These are phyloP conservation scores for Boletus edulis DNA, from an alignment of 768 basidiomycete genomes.

Conservation along the genomic window DNA sequence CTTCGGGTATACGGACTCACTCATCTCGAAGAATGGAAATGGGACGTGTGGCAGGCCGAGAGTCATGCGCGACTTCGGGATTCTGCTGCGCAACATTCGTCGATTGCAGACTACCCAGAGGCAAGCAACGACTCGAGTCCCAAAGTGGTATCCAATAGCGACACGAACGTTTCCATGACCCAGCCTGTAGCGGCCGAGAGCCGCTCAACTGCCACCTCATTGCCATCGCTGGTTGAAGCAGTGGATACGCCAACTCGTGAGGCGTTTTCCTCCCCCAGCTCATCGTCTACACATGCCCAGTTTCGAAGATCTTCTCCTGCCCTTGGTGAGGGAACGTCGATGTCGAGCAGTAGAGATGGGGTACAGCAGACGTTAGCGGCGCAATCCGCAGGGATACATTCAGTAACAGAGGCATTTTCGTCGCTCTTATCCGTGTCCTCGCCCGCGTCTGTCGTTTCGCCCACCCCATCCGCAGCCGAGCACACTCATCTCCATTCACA, in stretches of 20 bases:
- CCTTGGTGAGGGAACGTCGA: not conserved
- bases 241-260: not conserved
- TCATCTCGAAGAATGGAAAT: slow-evolving; percentile 94
- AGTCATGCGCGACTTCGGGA: slow-evolving; percentile 49
- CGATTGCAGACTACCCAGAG: slow-evolving; percentile 23
- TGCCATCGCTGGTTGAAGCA: not conserved
- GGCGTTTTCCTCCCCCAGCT: not conserved
- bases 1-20: slow-evolving; percentile 94
- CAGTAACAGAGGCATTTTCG: slow-evolving; percentile 25
- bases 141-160: not conserved
- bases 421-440: slow-evolving; percentile 11
- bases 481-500: not conserved
- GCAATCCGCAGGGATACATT: slow-evolving; percentile 1
- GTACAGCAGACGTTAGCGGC: not conserved
- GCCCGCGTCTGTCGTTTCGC: not conserved
- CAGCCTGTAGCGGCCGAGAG: not conserved
- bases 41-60: slow-evolving; percentile 80
- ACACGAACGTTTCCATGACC: slow-evolving; percentile 2
- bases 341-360: not conserved
- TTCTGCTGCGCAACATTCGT: slow-evolving; percentile 5
- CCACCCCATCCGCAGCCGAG: not conserved
- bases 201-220: not conserved
- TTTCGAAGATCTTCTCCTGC: not conserved
- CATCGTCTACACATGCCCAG: not conserved
- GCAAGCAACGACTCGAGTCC: not conserved